A percentile compares a stretch with the other conserved stretches of the same genome.
phyloP scores from a whole-genome alignment of 2,329 filamentous ascomycete species.

The Leptographium lundbergii region DNA sequence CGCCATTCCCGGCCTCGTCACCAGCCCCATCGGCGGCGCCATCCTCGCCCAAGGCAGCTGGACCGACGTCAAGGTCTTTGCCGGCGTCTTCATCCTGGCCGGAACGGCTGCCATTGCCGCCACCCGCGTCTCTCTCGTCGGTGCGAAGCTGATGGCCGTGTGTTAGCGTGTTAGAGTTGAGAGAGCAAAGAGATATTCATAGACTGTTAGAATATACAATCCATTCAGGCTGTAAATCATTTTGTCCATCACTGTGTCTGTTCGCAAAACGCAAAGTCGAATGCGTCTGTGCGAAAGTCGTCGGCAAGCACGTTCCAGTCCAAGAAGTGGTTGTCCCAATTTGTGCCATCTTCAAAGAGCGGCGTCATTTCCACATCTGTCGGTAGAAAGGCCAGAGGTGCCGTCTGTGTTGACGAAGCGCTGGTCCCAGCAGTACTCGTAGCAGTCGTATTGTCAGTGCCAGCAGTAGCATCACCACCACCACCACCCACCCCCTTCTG shows the following conservation, averaged over 20 bases:
- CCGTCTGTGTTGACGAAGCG: not conserved
- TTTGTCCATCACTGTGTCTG: too few species aligned
- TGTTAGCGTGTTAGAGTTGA: not conserved
- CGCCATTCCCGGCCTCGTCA: constrained; percentile 37
- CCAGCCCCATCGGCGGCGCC: constrained; percentile 36
- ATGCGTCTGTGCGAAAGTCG: constrained; percentile 6
- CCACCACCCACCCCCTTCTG: not conserved
- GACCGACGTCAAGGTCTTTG: constrained; percentile 24
- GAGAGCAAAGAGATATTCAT: too few species aligned
- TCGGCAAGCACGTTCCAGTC: constrained; percentile 9
- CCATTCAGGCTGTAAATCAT: too few species aligned
- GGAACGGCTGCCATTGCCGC: constrained; percentile 17
- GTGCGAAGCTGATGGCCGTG: constrained; percentile 13
- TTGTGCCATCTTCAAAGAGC: constrained; percentile 2
- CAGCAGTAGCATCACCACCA: too few species aligned
- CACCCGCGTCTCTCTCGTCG: constrained; percentile 16
- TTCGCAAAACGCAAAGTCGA: not conserved
- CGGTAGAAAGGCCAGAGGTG: not conserved
- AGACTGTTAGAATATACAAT: too few species aligned
- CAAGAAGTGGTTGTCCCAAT: constrained; percentile 8
- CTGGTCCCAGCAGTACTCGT: not conserved
- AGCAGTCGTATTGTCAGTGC: too few species aligned
- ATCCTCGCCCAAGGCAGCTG: constrained; percentile 14
- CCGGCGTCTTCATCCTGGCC: constrained; percentile 18
- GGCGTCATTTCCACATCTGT: constrained; percentile 5